Base-by-base conservation (phyloP, 108 stramenopile species). In the Mediolabrus comicus region DNA sequence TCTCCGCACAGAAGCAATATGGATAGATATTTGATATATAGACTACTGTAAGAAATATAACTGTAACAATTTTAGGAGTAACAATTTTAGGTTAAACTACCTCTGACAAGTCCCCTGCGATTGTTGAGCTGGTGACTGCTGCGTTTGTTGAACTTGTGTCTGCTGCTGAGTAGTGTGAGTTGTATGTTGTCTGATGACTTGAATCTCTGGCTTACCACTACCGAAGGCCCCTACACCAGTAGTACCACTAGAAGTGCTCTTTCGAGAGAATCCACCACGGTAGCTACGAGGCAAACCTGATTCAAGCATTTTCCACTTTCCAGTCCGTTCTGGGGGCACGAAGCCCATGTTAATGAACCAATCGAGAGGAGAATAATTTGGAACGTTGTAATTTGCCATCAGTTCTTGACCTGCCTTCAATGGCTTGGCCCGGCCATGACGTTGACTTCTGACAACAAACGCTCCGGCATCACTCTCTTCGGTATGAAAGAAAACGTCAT, bases 351-450 rank as follows among this genome's bases (percentile, higher is more conserved):
- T 85, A 22, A 94, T 64, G 60, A 90, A 91, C 92, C 92, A 94
- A 82, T 94, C 92, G 30, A 94, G 55, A 31, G 92, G 83, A 27
- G 82, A 81, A 49, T 89, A 94, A 27, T 82, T 62, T 9, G 92
- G 92, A 4, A 94, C 86, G 72, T 94, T 94, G 87, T 94, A 94
- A 62, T 90, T 94, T 8, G 83, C 88, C 61, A 87, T 62, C 5
- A 94, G 39, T 59, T 94, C 92, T 63, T 94, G 89, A 24, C 88
- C 87, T 60, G 74, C 69, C 59, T 61, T 77, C 35, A 94, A 67
- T 14, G 89, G 77, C 60, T 85, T 88, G 13, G 76, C 72, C 53
- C 73, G 61, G 36, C 88, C 92, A 69, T 91, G 83, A 27, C 89
- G 76, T 58, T 68, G 36, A 43, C 85, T 84, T 28, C 88, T 63